Evolutionary conservation across 805 yeast genomes (phyloP).

Genomic region (Yarrowia sp.): DNA sequence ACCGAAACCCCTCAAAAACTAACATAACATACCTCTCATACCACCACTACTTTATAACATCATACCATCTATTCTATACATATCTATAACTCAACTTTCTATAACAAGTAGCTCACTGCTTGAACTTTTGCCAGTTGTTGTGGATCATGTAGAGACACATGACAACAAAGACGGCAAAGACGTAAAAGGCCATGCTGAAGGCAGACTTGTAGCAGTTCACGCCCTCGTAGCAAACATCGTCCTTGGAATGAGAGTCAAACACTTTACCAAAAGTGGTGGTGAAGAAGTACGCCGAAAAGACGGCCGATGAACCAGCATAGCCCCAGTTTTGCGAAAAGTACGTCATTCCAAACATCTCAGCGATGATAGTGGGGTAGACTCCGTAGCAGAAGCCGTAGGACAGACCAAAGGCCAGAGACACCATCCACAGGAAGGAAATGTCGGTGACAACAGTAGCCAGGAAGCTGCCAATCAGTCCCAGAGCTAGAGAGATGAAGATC

Average conservation of each 20-base stretch:
- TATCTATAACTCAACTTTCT: not conserved
- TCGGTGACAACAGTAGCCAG: slow-evolving; percentile 53
- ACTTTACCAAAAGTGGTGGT: slow-evolving; percentile 67
- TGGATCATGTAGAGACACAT: slow-evolving; percentile 23
- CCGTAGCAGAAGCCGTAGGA: slow-evolving; percentile 79
- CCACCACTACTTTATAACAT: not conserved
- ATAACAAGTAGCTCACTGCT: not conserved
- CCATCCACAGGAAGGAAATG: slow-evolving; percentile 53
- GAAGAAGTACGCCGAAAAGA: slow-evolving; percentile 63
- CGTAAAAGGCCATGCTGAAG: slow-evolving; percentile 11
- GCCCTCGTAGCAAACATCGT: slow-evolving; percentile 21
- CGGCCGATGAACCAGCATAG: slow-evolving; percentile 67
- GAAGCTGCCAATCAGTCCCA: slow-evolving; percentile 60
- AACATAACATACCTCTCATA: no score
- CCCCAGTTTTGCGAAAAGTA: slow-evolving; percentile 79
- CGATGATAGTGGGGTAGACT: slow-evolving; percentile 70
- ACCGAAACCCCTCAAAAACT: no score
- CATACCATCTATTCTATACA: not conserved
- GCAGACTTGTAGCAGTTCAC: slow-evolving; percentile 22
- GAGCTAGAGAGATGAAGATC: slow-evolving; percentile 59
- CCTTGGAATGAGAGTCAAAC: slow-evolving; percentile 55
- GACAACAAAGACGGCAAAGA: slow-evolving; percentile 13
- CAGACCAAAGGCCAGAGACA: slow-evolving; percentile 66
- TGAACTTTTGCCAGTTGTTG: slow-evolving; percentile 21
- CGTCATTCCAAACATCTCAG: slow-evolving; percentile 71